These are phyloP conservation scores for Sindora glabra DNA, from an alignment of 306 rosid species.

Conservation along the genomic window DNA sequence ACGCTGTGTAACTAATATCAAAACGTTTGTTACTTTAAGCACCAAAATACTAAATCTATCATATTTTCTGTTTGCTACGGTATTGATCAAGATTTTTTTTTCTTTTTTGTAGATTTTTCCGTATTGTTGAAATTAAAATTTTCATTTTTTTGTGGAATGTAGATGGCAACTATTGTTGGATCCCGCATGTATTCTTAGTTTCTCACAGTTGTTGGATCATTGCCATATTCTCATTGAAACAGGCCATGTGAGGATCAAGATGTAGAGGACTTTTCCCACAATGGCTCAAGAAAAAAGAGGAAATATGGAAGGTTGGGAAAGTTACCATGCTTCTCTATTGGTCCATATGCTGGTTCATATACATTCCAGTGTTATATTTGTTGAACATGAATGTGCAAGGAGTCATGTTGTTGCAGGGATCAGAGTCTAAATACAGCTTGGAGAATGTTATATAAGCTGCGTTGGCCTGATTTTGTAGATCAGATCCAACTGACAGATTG, in stretches of 20 bases:
- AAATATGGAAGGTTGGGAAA: constrained; percentile 58
- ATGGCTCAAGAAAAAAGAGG: constrained; percentile 35
- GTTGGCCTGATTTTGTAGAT: constrained; percentile 49
- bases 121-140: too few relatives aligned
- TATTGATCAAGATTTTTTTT: neutral
- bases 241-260: constrained; percentile 39
- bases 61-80: neutral
- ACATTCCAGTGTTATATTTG: neutral
- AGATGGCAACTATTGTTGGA: neutral
- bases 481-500: constrained; percentile 42
- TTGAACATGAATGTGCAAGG: neutral
- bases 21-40: too few relatives aligned
- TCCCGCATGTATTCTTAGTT: neutral
- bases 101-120: neutral
- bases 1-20: too few relatives aligned
- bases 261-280: constrained; percentile 19
- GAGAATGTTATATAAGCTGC: constrained; percentile 34
- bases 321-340: constrained; percentile 2
- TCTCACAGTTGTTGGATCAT: neutral
- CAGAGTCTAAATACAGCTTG: constrained; percentile 44
- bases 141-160: too few relatives aligned
- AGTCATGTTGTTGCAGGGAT: constrained; percentile 37
- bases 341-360: constrained; percentile 9
- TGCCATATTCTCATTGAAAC: constrained; percentile 15
- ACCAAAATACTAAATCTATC: neutral